Percentiles rank a stretch among this genome's conserved stretches.
Evolutionary conservation across 2,329 filamentous ascomycete genomes (phyloP).

Genomic region (Pseudogymnoascus sp.): DNA sequence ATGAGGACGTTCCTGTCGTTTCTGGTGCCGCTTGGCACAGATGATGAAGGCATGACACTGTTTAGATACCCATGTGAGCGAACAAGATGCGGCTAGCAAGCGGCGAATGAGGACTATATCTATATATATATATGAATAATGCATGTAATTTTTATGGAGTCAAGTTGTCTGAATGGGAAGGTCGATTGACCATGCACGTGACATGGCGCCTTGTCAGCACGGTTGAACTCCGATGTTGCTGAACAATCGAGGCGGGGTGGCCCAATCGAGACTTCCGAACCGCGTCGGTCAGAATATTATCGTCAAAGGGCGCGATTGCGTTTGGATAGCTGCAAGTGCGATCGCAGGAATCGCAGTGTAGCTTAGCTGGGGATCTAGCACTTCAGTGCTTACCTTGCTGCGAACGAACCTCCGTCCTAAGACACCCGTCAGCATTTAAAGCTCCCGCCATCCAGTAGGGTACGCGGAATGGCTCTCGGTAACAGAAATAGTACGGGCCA

Average conservation of each 20-base stretch:
- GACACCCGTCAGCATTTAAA: neutral
- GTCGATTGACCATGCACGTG: neutral
- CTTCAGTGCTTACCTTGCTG: neutral
- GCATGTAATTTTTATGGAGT: neutral
- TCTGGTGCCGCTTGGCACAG: conserved; percentile 3
- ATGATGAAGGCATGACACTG: neutral
- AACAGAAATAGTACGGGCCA: neutral
- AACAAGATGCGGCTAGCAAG: neutral
- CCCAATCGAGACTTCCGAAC: neutral
- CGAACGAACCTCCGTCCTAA: neutral
- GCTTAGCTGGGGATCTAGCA: neutral
- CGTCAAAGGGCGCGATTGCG: neutral
- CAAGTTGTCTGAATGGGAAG: neutral
- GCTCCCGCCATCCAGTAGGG: neutral
- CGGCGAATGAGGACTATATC: neutral
- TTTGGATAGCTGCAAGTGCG: neutral
- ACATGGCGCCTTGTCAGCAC: conserved; percentile 1
- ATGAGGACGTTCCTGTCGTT: conserved; percentile 16
- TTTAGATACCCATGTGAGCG: conserved; percentile 8
- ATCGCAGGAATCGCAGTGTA: neutral
- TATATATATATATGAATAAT: neutral
- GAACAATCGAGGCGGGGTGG: neutral
- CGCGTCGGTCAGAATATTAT: neutral
- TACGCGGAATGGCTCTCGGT: neutral
- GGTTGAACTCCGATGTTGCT: neutral